Percentiles rank a stretch among this genome's conserved stretches.
Evolutionary conservation across 768 basidiomycete species (phyloP).

Genomic region (Mycena venus): DNA sequence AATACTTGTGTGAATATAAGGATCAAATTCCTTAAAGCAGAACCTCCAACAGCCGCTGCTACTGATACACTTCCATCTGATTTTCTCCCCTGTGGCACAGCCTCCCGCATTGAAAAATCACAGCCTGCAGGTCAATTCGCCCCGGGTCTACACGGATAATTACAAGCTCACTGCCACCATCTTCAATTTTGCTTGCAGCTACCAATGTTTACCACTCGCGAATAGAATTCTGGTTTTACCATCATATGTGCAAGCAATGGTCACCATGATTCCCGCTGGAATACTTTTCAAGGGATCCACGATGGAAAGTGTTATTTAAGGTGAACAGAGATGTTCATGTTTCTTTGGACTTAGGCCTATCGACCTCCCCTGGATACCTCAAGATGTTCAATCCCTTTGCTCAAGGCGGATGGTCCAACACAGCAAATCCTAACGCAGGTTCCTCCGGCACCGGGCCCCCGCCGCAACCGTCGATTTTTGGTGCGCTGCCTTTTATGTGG

Average conservation of each 20-base stretch:
- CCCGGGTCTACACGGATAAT: too few species aligned
- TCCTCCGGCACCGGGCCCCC: neutral
- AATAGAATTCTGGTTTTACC: neutral
- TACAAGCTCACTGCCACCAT: neutral
- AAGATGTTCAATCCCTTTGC: conserved; percentile 29
- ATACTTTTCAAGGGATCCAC: neutral
- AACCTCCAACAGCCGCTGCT: too few species aligned
- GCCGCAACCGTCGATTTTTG: conserved; percentile 27
- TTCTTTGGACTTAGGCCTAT: neutral
- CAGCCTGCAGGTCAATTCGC: too few species aligned
- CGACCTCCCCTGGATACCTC: conserved; percentile 9
- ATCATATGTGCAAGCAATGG: conserved; percentile 1
- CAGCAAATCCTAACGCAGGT: conserved; percentile 11
- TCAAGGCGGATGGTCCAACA: conserved; percentile 19
- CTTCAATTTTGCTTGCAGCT: neutral
- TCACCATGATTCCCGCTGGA: neutral
- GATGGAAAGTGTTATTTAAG: neutral
- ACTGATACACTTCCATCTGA: too few species aligned
- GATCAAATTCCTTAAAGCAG: too few species aligned
- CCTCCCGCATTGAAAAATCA: too few species aligned
- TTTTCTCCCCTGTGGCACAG: too few species aligned
- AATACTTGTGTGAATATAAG: too few species aligned
- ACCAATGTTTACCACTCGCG: neutral
- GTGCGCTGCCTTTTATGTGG: conserved; percentile 31
- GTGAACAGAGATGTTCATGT: neutral